A percentile compares a stretch with the other conserved stretches of the same genome.
phyloP scores from a whole-genome alignment of 2,329 filamentous ascomycete species.

The Botrytis tulipae region DNA sequence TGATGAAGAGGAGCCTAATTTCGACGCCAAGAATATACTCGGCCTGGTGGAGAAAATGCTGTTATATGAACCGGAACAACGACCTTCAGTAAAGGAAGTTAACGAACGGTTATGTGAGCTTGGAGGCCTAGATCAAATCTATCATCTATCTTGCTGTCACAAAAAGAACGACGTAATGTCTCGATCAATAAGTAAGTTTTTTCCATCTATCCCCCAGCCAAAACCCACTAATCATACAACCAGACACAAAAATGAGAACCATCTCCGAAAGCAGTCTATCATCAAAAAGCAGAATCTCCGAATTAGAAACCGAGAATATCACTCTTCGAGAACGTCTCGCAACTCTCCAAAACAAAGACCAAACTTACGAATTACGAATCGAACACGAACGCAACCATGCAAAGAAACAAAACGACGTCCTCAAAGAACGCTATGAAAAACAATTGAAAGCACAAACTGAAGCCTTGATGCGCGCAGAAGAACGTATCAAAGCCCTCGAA shows the following conservation, averaged over 20 bases:
- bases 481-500: conserved; percentile 24
- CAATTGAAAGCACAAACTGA: conserved; percentile 25
- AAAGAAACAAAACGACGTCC: conserved; percentile 27
- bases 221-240: neutral
- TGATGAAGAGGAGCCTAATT: conserved; percentile 24
- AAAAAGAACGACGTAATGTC: conserved; percentile 41
- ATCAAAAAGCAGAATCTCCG: conserved; percentile 11
- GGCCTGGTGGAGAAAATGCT: conserved; percentile 52
- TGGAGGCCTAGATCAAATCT: conserved; percentile 49
- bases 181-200: conserved; percentile 39
- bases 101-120: conserved; percentile 48
- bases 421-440: conserved; percentile 29
- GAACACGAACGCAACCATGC: conserved; percentile 30
- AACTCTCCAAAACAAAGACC: conserved; percentile 25
- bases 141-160: conserved; percentile 47
- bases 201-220: too few relatives aligned
- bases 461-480: conserved; percentile 17
- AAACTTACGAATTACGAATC: conserved; percentile 27
- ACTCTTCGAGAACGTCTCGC: conserved; percentile 26
- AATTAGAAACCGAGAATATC: conserved; percentile 24
- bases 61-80: conserved; percentile 47
- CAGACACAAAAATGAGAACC: conserved; percentile 29
- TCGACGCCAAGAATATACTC: conserved; percentile 42
- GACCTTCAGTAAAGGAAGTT: conserved; percentile 51
- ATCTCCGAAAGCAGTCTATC: conserved; percentile 21